Conservation (phyloP, 2,329 filamentous ascomycete species). For the Corniculantispora saksenae region DNA sequence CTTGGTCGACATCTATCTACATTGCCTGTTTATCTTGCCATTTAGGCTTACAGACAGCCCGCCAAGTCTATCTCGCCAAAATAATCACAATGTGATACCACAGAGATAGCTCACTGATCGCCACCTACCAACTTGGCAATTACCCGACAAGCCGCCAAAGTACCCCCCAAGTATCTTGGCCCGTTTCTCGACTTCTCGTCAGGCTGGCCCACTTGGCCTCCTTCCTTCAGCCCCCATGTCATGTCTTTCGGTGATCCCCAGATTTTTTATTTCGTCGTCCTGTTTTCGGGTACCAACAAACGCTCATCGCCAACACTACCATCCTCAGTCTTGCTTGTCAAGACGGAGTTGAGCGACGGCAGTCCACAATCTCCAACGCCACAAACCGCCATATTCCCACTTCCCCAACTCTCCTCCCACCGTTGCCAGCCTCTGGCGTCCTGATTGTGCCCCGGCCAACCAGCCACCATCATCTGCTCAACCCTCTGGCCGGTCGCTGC, state of each 20-base stretch:
- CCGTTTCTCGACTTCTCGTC: not conserved
- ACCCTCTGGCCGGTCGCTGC: not conserved
- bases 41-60: no score
- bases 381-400: not conserved
- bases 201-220: not conserved
- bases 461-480: not conserved
- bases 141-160: conserved; percentile 4
- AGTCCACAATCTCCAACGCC: not conserved
- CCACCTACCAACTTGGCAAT: no score
- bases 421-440: not conserved
- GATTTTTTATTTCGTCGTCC: not conserved
- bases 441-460: not conserved
- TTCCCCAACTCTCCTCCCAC: conserved; percentile 11
- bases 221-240: not conserved
- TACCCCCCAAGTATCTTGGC: conserved; percentile 3
- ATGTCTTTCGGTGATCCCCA: not conserved
- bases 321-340: not conserved
- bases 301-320: conserved; percentile 1
- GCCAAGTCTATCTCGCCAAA: no score
- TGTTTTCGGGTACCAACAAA: not conserved
- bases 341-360: not conserved
- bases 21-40: no score
- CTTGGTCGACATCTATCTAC: no score
- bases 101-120: not conserved
- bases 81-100: not conserved